Evolutionary conservation across 2,329 filamentous ascomycete genomes (phyloP).

Genomic region (Penicillium thymicola): DNA sequence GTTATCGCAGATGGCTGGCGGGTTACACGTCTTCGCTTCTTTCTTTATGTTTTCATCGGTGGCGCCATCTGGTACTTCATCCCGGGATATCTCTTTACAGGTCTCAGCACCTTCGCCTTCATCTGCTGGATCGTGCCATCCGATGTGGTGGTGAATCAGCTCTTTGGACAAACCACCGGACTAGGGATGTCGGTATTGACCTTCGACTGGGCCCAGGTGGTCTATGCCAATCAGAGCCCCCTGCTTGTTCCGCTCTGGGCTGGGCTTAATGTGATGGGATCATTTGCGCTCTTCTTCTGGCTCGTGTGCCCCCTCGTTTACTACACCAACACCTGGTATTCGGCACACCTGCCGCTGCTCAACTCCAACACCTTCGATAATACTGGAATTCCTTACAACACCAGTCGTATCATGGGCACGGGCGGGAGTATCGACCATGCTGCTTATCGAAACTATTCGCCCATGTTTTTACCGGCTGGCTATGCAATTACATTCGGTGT

Average conservation of each 20-base stretch:
- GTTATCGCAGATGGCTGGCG: slow-evolving; percentile 42
- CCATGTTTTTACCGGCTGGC: slow-evolving; percentile 62
- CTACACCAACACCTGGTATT: slow-evolving; percentile 55
- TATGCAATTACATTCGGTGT: slow-evolving; percentile 57
- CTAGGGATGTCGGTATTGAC: slow-evolving; percentile 67
- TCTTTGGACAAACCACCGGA: slow-evolving; percentile 68
- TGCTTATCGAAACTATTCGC: slow-evolving; percentile 63
- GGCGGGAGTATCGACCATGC: slow-evolving; percentile 57
- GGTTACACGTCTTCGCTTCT: slow-evolving; percentile 38
- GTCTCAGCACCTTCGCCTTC: slow-evolving; percentile 67
- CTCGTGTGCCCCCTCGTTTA: slow-evolving; percentile 44
- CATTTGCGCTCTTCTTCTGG: slow-evolving; percentile 45
- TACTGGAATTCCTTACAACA: slow-evolving; percentile 58
- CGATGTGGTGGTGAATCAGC: slow-evolving; percentile 65
- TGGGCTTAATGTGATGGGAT: slow-evolving; percentile 43
- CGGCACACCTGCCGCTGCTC: slow-evolving; percentile 61
- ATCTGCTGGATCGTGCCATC: slow-evolving; percentile 68
- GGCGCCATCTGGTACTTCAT: slow-evolving; percentile 39
- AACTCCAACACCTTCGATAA: slow-evolving; percentile 64
- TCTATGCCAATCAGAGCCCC: slow-evolving; percentile 65
- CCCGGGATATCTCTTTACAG: slow-evolving; percentile 66
- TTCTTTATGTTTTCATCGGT: slow-evolving; percentile 33
- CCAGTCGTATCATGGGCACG: slow-evolving; percentile 56
- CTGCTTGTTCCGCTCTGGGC: slow-evolving; percentile 61
- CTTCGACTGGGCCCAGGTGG: slow-evolving; percentile 72